These are phyloP conservation scores for Toxoplasma gondii DNA, from an alignment of 169 alveolate genomes.

Conservation along the genomic window DNA sequence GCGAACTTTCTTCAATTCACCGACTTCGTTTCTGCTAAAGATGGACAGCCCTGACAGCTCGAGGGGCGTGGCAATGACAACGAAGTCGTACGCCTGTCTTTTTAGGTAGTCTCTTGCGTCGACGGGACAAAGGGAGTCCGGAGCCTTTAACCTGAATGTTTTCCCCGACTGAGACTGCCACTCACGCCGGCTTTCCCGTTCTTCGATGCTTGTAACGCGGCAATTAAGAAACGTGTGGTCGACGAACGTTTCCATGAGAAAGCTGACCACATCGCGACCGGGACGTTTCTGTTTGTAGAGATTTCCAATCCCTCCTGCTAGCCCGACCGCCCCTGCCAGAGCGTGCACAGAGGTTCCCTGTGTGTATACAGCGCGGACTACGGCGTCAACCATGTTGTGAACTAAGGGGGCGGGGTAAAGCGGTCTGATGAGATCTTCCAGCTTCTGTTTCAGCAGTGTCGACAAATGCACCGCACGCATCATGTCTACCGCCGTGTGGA, in stretches of 20 bases:
- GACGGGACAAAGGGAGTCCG: not conserved
- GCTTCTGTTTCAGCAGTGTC: not conserved
- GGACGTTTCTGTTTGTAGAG: not conserved
- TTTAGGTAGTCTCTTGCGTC: not conserved
- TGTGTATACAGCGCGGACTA: not conserved
- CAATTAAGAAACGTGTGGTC: not conserved
- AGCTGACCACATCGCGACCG: not conserved
- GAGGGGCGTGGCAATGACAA: conserved; percentile 1
- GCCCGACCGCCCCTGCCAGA: not conserved
- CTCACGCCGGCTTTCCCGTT: not conserved
- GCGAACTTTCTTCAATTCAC: not conserved
- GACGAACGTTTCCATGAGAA: not conserved
- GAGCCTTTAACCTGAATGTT: not conserved
- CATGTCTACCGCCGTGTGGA: not conserved
- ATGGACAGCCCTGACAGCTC: not conserved
- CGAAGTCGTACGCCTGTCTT: not conserved
- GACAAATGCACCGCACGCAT: not conserved
- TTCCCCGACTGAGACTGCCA: not conserved
- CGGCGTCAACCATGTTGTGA: not conserved
- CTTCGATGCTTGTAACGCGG: not conserved
- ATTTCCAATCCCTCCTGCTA: not conserved
- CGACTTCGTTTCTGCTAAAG: not conserved
- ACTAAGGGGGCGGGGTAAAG: not conserved
- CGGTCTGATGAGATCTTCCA: not conserved
- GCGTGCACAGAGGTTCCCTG: not conserved